Conservation (phyloP, 1,284 basidiomycete genomes). For the Ceratobasidium sp. region DNA sequence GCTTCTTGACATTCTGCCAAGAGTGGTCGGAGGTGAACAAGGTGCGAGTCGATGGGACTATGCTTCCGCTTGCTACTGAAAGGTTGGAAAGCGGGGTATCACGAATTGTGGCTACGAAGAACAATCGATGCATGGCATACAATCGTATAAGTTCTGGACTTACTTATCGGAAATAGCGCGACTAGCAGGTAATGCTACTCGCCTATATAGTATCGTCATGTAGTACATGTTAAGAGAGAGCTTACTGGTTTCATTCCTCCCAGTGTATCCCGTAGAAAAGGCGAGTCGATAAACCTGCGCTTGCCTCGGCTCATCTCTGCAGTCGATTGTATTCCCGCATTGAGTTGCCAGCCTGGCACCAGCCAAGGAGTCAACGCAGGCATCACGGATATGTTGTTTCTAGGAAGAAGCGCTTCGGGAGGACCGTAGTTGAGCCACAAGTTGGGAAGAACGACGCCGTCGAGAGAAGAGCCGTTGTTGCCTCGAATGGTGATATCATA, state of each 20-base stretch:
- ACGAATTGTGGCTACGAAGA: background rate
- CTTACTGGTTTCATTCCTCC: slow-evolving; percentile 23
- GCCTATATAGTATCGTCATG: background rate
- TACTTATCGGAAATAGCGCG: slow-evolving; percentile 7
- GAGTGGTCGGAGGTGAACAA: background rate
- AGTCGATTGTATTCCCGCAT: background rate
- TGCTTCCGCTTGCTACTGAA: background rate
- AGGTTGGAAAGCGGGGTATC: background rate
- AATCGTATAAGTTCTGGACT: background rate
- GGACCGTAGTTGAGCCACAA: background rate
- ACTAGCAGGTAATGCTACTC: background rate
- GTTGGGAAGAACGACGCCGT: background rate
- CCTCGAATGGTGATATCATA: background rate
- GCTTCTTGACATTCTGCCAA: background rate
- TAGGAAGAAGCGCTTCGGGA: background rate
- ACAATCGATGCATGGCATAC: too few relatives aligned
- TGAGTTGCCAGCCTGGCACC: slow-evolving; percentile 1
- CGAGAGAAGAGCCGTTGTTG: background rate
- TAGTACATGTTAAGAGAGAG: background rate
- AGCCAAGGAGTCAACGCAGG: slow-evolving; percentile 2
- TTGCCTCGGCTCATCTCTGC: background rate
- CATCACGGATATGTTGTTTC: background rate
- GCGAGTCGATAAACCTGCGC: slow-evolving; percentile 6
- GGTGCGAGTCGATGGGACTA: background rate
- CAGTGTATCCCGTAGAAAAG: slow-evolving; percentile 6